Base-by-base conservation (phyloP, 2,329 filamentous ascomycete genomes). In the Nakataea oryzae region DNA sequence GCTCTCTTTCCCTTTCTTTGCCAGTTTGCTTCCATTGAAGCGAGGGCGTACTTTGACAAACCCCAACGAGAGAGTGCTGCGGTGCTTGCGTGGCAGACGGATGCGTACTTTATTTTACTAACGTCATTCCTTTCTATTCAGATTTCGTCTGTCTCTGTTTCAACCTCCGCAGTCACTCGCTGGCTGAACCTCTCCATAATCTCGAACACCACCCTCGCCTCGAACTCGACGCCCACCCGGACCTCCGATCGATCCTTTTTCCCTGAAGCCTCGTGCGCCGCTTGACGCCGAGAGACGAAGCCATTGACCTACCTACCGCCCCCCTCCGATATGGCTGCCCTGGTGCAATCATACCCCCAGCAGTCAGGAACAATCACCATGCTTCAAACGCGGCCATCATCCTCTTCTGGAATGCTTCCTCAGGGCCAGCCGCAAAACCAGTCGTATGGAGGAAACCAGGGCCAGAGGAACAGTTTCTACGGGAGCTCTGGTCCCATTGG, bases 341-440 rank as follows among this genome's bases (percentile, higher is more conserved):
- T 93, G 80, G 88, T 93, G 71, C 90, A 93, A 78, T 86, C 88
- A 65, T 90, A 89, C 73, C 85, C 89, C 70, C 87, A 90, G 77
- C 88, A 91, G 76, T 86, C 86, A 71, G 81, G 82, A 74, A 86
- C 88, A 68, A 82, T 86, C 70, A 87, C 87, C 66, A 88, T 92
- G 83, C 86, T 93, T 70, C 89, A 91, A 74, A 83, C 87, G 69
- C 85, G 87, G 73, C 85, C 87, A 65, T 81, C 82, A 62, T 87
- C 89, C 64, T 81, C 85, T 55, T 82, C 83, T 62, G 82, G 81
- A 70, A 82, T 82, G 68, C 84, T 87, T 72, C 73, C 81, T 62
- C 72, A 76, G 60, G 72, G 77, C 62, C 82, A 83, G 69, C 70
- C 75, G 61, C 81, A 84, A 65, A 76, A 73, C 65, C 78, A 81